phyloP scores from a whole-genome alignment of 75 land plant species.

The Pinus albicaulis region DNA sequence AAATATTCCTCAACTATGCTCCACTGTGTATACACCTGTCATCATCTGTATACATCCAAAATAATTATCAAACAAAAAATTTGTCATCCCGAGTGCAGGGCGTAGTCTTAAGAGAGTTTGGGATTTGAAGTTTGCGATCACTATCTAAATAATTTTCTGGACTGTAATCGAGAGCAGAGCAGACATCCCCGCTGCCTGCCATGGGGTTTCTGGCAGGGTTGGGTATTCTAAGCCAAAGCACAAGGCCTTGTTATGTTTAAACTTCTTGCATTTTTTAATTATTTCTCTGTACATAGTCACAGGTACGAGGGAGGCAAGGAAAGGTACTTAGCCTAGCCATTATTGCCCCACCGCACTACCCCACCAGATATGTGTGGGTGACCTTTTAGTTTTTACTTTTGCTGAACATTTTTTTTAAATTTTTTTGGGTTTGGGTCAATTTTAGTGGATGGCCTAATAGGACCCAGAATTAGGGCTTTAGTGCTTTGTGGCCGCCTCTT shows the following conservation, averaged over 20 bases:
- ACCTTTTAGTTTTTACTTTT: not conserved
- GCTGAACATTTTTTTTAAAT: no score
- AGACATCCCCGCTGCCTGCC: not conserved
- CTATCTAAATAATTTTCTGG: not conserved
- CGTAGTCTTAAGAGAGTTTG: not conserved
- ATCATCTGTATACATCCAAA: no score
- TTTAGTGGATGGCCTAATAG: not conserved
- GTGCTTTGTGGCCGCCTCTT: not conserved
- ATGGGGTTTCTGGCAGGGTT: not conserved
- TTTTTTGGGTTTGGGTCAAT: not conserved
- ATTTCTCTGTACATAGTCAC: not conserved
- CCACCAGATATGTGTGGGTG: not conserved
- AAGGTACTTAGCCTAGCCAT: not conserved
- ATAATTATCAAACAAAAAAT: no score
- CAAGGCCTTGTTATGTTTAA: not conserved
- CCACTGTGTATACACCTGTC: not conserved
- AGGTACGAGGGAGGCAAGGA: not conserved
- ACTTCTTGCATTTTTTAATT: not conserved
- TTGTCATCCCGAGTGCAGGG: no score
- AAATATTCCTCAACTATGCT: constrained; percentile 1
- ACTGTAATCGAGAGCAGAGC: not conserved
- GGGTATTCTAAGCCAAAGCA: not conserved
- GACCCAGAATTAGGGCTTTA: not conserved
- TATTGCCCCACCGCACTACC: not conserved
- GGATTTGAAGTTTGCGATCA: not conserved